A percentile compares a stretch with the other conserved stretches of the same genome.
phyloP scores from a whole-genome alignment of 306 rosid genomes.

The Malus asiatica region DNA sequence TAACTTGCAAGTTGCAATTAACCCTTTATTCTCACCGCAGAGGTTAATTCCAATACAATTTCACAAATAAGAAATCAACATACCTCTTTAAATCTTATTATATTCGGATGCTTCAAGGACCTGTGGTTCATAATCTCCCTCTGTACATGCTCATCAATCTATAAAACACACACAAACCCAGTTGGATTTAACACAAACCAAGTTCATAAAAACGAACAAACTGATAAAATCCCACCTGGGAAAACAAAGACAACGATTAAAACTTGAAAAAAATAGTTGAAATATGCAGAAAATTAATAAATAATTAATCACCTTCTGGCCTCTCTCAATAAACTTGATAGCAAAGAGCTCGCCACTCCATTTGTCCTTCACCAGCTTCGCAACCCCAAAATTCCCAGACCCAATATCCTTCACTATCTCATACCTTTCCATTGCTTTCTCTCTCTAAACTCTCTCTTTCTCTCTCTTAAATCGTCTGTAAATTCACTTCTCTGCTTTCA shows the following conservation, averaged over 20 bases:
- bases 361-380: constrained; percentile 75
- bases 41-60: background rate
- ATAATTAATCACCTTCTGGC: constrained; percentile 53
- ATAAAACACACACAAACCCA: constrained; percentile 6
- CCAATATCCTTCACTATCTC: constrained; percentile 84
- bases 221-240: background rate
- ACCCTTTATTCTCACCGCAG: background rate
- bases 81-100: constrained; percentile 96
- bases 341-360: constrained; percentile 74
- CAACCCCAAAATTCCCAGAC: constrained; percentile 95
- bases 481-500: constrained; percentile 6
- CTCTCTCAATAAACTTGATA: constrained; percentile 84
- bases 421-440: constrained; percentile 60
- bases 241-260: background rate
- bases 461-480: background rate
- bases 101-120: constrained; percentile 92
- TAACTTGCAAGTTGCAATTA: background rate
- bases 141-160: constrained; percentile 96
- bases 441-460: background rate
- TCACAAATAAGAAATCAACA: background rate
- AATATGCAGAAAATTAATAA: background rate
- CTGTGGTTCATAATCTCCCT: constrained; percentile 95
- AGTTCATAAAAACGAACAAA: too few relatives aligned
- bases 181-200: background rate
- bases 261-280: background rate